These are phyloP conservation scores for Candida saitoana DNA, from an alignment of 805 yeast genomes.

Conservation along the genomic window DNA sequence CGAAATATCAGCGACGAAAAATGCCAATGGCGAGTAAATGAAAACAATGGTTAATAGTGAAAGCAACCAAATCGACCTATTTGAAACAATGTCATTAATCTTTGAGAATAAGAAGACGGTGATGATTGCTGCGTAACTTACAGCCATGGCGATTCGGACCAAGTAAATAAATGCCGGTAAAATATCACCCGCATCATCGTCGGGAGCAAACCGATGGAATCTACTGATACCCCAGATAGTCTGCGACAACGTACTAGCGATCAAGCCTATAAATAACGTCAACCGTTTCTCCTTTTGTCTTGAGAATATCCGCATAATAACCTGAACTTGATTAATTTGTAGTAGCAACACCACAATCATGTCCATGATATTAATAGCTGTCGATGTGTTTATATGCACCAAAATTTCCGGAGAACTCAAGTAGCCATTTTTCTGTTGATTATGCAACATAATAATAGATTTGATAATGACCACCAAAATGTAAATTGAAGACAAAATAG, in stretches of 20 bases:
- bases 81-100: conserved; percentile 45
- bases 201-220: conserved; percentile 35
- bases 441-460: conserved; percentile 42
- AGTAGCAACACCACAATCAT: conserved; percentile 53
- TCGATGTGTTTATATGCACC: conserved; percentile 38
- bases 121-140: conserved; percentile 63
- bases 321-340: conserved; percentile 68
- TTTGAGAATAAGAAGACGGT: conserved; percentile 53
- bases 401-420: conserved; percentile 43
- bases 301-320: conserved; percentile 62
- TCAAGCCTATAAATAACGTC: conserved; percentile 54
- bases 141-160: conserved; percentile 65
- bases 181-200: conserved; percentile 49
- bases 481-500: conserved; percentile 52
- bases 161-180: conserved; percentile 72
- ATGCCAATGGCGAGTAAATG: conserved; percentile 58
- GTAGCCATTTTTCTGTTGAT: conserved; percentile 45
- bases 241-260: conserved; percentile 52
- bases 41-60: conserved; percentile 53
- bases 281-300: conserved; percentile 66
- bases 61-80: conserved; percentile 49
- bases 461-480: conserved; percentile 47
- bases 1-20: conserved; percentile 73
- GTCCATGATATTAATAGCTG: conserved; percentile 52
- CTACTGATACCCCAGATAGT: conserved; percentile 67